Evolutionary conservation across 805 yeast genomes (phyloP).

Genomic region (Helenozyma rhizophorensis): DNA sequence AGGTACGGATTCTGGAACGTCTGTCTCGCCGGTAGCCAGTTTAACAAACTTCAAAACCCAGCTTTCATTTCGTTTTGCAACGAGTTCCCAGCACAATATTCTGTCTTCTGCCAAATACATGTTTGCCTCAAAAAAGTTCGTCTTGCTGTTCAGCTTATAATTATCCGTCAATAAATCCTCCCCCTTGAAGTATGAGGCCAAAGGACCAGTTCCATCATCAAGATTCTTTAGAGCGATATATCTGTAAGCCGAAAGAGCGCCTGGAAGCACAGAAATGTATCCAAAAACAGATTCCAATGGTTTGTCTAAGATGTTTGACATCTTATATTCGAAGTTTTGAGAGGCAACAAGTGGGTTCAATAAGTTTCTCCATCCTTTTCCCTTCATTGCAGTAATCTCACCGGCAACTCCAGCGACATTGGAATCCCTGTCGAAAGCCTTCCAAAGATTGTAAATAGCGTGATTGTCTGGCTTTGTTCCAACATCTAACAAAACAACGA

Average conservation of each 20-base stretch:
- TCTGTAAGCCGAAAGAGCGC: constrained; percentile 93
- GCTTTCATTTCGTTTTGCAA: constrained; percentile 22
- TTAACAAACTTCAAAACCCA: constrained; percentile 29
- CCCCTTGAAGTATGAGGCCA: constrained; percentile 85
- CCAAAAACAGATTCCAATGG: constrained; percentile 93
- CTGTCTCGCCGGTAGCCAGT: constrained; percentile 29
- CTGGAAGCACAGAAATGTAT: constrained; percentile 89
- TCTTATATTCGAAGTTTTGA: constrained; percentile 93
- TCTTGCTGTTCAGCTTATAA: constrained; percentile 33
- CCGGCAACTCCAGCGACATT: constrained; percentile 99
- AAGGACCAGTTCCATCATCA: constrained; percentile 89
- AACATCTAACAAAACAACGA: constrained; percentile 86
- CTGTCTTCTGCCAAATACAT: constrained; percentile 29
- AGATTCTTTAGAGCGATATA: constrained; percentile 82
- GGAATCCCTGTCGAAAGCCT: constrained; percentile 92
- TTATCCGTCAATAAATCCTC: constrained; percentile 47
- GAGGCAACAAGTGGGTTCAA: constrained; percentile 92
- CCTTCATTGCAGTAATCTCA: constrained; percentile 93
- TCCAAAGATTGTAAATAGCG: constrained; percentile 93
- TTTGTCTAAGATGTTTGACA: constrained; percentile 94
- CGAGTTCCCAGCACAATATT: constrained; percentile 27
- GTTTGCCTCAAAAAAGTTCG: constrained; percentile 89
- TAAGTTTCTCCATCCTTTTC: constrained; percentile 76
- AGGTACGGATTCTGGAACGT: constrained; percentile 24
- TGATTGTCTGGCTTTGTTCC: constrained; percentile 92